Conservation (phyloP, 768 basidiomycete genomes). For the Mycena vitilis region DNA sequence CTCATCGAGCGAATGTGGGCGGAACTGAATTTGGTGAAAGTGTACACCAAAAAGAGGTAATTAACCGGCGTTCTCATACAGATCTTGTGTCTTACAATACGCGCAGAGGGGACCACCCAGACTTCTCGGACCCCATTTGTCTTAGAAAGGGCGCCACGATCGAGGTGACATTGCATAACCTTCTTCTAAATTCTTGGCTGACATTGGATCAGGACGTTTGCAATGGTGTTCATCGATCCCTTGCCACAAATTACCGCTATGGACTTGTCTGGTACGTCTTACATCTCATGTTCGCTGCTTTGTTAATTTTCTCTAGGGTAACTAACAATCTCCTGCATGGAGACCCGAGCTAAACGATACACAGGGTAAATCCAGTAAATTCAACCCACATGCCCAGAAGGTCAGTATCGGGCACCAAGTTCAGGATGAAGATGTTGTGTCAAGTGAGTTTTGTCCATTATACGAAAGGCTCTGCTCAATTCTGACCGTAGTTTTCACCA, state of each 20-base stretch:
- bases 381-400: constrained; percentile 93
- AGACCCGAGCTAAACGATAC: background rate
- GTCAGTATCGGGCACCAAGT: constrained; percentile 88
- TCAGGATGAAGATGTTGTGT: constrained; percentile 90
- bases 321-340: constrained; percentile 11
- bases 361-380: constrained; percentile 94
- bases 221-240: constrained; percentile 90
- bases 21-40: constrained; percentile 83
- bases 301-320: constrained; percentile 12
- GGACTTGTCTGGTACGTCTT: constrained; percentile 87
- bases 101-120: constrained; percentile 82
- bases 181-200: constrained; percentile 11
- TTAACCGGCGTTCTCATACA: background rate
- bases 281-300: background rate
- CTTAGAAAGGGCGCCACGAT: constrained; percentile 92
- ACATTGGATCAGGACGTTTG: constrained; percentile 74
- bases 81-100: background rate
- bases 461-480: constrained; percentile 1
- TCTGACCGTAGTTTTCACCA: constrained; percentile 44
- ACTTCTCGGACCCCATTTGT: constrained; percentile 91
- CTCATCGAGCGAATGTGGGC: constrained; percentile 85
- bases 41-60: constrained; percentile 94
- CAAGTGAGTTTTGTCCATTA: constrained; percentile 65
- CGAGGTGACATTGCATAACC: constrained; percentile 62
- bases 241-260: constrained; percentile 93